Conservation (phyloP, 371 early-diverging fungal species). For the Rhizopus delemar region DNA sequence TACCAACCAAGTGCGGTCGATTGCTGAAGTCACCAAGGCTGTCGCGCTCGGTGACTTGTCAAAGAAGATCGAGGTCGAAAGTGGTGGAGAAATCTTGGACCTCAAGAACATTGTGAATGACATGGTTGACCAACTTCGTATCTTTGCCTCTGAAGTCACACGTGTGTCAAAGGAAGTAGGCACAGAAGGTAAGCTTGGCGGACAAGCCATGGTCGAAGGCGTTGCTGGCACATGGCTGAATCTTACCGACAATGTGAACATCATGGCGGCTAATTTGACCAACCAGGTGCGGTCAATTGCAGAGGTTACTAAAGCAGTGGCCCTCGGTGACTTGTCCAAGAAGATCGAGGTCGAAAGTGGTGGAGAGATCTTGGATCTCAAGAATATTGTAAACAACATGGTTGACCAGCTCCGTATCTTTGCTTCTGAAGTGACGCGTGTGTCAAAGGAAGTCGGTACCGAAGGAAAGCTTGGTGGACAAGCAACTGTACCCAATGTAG, state of each 20-base stretch:
- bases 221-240: constrained; percentile 58
- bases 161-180: no score
- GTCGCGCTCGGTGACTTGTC: constrained; percentile 53
- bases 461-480: constrained; percentile 57
- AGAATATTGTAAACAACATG: constrained; percentile 35
- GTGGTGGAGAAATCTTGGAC: constrained; percentile 38
- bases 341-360: constrained; percentile 51
- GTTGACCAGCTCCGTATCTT: constrained; percentile 61
- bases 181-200: constrained; percentile 48
- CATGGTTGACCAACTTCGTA: constrained; percentile 59
- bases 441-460: constrained; percentile 27
- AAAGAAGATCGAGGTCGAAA: constrained; percentile 35
- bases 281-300: constrained; percentile 60
- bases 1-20: constrained; percentile 64
- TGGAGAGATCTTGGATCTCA: constrained; percentile 42
- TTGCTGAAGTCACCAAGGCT: constrained; percentile 58
- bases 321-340: constrained; percentile 56
- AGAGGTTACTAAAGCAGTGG: constrained; percentile 55
- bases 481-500: constrained; percentile 52
- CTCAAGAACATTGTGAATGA: constrained; percentile 42
- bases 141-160: constrained; percentile 44
- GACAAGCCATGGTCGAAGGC: constrained; percentile 37
- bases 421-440: constrained; percentile 4
- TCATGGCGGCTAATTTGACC: constrained; percentile 52
- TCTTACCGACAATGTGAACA: constrained; percentile 53